These are phyloP conservation scores for Suillus fuscotomentosus DNA, from an alignment of 768 basidiomycete species.

Conservation along the genomic window DNA sequence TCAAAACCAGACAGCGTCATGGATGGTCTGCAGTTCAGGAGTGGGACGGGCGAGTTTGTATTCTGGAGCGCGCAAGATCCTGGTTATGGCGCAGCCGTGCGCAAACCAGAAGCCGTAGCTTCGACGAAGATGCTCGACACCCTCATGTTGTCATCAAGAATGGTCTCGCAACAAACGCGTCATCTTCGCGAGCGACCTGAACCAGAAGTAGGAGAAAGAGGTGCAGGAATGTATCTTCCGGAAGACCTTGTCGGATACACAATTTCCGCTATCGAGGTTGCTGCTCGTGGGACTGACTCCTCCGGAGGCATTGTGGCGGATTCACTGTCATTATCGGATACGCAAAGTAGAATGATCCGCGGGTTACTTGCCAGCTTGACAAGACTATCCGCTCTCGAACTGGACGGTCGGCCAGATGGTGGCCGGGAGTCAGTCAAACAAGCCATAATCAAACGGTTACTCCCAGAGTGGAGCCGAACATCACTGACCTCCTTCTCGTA, in stretches of 20 bases:
- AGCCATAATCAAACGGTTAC: conserved; percentile 82
- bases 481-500: conserved; percentile 81
- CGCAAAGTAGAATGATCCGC: conserved; percentile 74
- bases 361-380: conserved; percentile 71
- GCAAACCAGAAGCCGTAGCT: conserved; percentile 54
- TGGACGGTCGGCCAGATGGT: conserved; percentile 69
- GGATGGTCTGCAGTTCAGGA: conserved; percentile 72
- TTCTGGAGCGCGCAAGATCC: conserved; percentile 87
- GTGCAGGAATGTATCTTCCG: conserved; percentile 85
- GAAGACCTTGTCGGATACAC: conserved; percentile 92
- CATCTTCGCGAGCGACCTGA: conserved; percentile 78
- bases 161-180: conserved; percentile 80
- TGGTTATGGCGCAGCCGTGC: conserved; percentile 57
- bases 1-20: conserved; percentile 71
- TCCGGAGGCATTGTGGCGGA: conserved; percentile 61
- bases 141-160: conserved; percentile 73
- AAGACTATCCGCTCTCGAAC: conserved; percentile 63
- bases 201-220: conserved; percentile 70
- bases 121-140: conserved; percentile 84
- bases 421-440: conserved; percentile 77
- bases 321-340: conserved; percentile 60
- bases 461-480: conserved; percentile 91
- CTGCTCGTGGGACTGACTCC: conserved; percentile 64
- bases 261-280: conserved; percentile 75
- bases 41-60: conserved; percentile 84